Percentiles rank a stretch among this genome's conserved stretches.
These are phyloP conservation scores for Aspergillus ustus DNA, from an alignment of 2,329 filamentous ascomycete genomes.

Conservation along the genomic window DNA sequence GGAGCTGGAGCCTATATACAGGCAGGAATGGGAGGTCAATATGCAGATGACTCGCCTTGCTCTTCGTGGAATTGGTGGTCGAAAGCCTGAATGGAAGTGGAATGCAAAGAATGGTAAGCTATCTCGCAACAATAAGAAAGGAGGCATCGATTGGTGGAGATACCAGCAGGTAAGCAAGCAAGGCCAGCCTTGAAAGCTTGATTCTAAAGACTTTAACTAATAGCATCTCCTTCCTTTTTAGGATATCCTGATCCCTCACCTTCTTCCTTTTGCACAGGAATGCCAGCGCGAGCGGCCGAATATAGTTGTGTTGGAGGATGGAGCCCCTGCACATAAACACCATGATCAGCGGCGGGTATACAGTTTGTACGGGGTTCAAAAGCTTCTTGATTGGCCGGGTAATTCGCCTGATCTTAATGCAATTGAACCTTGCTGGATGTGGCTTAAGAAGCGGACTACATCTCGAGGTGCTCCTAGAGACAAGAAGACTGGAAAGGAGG, in stretches of 20 bases:
- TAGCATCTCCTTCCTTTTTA: neutral
- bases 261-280: neutral
- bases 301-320: constrained; percentile 3
- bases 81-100: neutral
- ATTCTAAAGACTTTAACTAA: neutral
- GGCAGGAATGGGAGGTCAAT: neutral
- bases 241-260: neutral
- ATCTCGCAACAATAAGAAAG: neutral
- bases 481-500: constrained; percentile 5
- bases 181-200: too few species aligned
- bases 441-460: neutral
- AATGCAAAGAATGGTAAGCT: neutral
- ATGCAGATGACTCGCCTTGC: neutral
- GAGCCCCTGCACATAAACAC: neutral
- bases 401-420: constrained; percentile 8
- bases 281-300: neutral
- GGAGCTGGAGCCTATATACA: neutral
- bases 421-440: constrained; percentile 4
- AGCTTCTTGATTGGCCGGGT: constrained; percentile 1
- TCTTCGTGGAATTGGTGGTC: neutral
- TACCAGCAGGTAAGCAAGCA: neutral
- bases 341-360: neutral
- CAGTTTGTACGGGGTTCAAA: neutral
- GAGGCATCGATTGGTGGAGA: neutral
- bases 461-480: neutral